Evolutionary conservation across 2,329 filamentous ascomycete genomes (phyloP).

Genomic region (Diaporthe amygdali): DNA sequence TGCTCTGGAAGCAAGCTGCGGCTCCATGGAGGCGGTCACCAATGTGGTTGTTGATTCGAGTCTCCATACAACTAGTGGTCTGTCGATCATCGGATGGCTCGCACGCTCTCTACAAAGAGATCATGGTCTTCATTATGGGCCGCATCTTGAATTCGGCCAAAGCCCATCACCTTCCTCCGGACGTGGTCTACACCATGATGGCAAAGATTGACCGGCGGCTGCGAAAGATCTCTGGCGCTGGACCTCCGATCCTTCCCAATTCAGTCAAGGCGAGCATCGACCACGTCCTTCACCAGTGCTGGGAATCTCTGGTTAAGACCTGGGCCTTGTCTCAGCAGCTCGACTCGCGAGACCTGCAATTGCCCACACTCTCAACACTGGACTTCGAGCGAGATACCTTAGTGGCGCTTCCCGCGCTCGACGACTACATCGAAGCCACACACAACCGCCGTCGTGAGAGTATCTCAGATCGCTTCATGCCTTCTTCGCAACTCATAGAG

Average conservation of each 20-base stretch:
- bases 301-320: neutral
- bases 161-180: constrained; percentile 25
- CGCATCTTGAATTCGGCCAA: constrained; percentile 37
- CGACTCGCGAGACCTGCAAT: neutral
- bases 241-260: neutral
- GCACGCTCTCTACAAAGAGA: constrained; percentile 50
- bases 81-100: neutral
- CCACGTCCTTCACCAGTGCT: neutral
- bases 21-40: constrained; percentile 57
- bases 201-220: constrained; percentile 49
- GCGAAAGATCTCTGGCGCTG: constrained; percentile 40
- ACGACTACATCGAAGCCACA: constrained; percentile 12
- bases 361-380: constrained; percentile 22
- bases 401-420: constrained; percentile 19
- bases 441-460: neutral
- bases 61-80: constrained; percentile 49
- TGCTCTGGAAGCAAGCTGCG: constrained; percentile 41
- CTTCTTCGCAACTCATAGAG: neutral
- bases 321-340: neutral
- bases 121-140: constrained; percentile 53
- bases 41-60: constrained; percentile 60
- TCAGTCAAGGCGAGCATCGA: neutral
- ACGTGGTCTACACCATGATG: constrained; percentile 44
- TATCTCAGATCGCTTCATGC: neutral
- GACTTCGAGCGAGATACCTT: constrained; percentile 29